phyloP scores from a whole-genome alignment of 2,329 filamentous ascomycete species.

The Sporothrix dimorphospora region DNA sequence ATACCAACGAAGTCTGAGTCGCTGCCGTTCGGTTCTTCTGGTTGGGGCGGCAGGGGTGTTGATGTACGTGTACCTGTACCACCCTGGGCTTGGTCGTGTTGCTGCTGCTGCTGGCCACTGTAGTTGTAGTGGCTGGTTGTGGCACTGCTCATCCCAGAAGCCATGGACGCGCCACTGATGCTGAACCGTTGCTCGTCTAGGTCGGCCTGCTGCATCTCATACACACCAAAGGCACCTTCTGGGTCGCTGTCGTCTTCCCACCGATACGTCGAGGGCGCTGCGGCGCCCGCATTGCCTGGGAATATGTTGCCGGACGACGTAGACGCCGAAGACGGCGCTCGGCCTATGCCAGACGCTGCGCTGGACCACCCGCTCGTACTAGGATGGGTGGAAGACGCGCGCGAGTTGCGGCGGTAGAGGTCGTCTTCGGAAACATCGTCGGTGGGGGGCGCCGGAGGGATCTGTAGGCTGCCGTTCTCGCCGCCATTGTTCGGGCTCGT shows the following conservation, averaged over 20 bases:
- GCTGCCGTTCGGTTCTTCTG: constrained; percentile 58
- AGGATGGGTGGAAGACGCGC: constrained; percentile 50
- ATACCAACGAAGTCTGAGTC: constrained; percentile 74
- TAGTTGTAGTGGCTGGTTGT: constrained; percentile 28
- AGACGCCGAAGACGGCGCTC: constrained; percentile 31
- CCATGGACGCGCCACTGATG: constrained; percentile 51
- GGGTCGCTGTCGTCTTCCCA: constrained; percentile 74
- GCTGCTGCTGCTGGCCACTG: constrained; percentile 31
- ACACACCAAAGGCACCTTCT: constrained; percentile 80
- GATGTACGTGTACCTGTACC: constrained; percentile 35
- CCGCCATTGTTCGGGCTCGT: constrained; percentile 52
- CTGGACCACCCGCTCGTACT: constrained; percentile 42
- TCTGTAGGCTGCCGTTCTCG: constrained; percentile 51
- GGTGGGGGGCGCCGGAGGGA: constrained; percentile 12
- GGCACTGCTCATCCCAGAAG: constrained; percentile 26
- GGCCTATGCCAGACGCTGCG: constrained; percentile 47
- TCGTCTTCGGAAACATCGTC: constrained; percentile 22
- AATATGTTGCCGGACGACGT: constrained; percentile 18
- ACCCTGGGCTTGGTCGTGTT: constrained; percentile 11
- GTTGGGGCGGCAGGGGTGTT: constrained; percentile 49
- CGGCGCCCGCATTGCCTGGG: background rate
- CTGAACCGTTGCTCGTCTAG: constrained; percentile 71
- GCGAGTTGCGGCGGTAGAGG: constrained; percentile 47
- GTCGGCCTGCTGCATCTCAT: constrained; percentile 83
- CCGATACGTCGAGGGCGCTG: constrained; percentile 42